Evolutionary conservation across 805 yeast genomes (phyloP).

Genomic region (Candida quercuum): DNA sequence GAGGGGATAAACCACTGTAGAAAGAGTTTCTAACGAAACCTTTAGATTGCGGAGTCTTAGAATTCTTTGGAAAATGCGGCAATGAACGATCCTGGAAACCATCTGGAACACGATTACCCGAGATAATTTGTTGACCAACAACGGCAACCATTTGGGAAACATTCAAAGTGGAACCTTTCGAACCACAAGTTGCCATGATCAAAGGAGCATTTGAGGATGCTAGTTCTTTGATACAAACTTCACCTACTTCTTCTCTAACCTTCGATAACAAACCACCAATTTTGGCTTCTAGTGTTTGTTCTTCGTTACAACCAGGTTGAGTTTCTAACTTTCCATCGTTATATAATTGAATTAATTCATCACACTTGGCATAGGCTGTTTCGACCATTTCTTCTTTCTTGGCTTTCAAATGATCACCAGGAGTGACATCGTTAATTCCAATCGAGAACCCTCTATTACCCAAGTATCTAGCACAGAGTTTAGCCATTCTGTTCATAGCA

Average conservation of each 20-base stretch:
- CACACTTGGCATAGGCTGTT: constrained; percentile 85
- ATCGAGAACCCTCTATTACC: constrained; percentile 97
- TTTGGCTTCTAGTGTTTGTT: constrained; percentile 95
- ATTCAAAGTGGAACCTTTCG: constrained; percentile 95
- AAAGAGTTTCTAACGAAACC: constrained; percentile 97
- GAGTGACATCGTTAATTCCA: constrained; percentile 96
- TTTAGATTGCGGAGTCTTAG: constrained; percentile 95
- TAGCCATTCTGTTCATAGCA: constrained; percentile 99
- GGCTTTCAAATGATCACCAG: constrained; percentile 68
- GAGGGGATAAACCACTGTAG: constrained; percentile 90
- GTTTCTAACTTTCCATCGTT: constrained; percentile 88
- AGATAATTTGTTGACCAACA: constrained; percentile 97
- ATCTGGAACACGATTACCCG: constrained; percentile 98
- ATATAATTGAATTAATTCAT: constrained; percentile 74
- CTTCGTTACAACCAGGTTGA: constrained; percentile 99
- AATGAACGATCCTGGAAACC: constrained; percentile 99
- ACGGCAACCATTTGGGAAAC: constrained; percentile 99
- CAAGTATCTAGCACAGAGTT: constrained; percentile 88
- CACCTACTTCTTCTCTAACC: constrained; percentile 98
- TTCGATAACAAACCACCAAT: constrained; percentile 94
- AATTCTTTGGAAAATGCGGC: constrained; percentile 94
- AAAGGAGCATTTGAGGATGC: constrained; percentile 91
- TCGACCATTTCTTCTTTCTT: constrained; percentile 89
- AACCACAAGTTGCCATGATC: constrained; percentile 99
- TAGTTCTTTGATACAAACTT: constrained; percentile 88